Percentiles rank a stretch among this genome's conserved stretches.
These are phyloP conservation scores for Xylaria scruposa DNA, from an alignment of 495 filamentous ascomycete species.

Conservation along the genomic window DNA sequence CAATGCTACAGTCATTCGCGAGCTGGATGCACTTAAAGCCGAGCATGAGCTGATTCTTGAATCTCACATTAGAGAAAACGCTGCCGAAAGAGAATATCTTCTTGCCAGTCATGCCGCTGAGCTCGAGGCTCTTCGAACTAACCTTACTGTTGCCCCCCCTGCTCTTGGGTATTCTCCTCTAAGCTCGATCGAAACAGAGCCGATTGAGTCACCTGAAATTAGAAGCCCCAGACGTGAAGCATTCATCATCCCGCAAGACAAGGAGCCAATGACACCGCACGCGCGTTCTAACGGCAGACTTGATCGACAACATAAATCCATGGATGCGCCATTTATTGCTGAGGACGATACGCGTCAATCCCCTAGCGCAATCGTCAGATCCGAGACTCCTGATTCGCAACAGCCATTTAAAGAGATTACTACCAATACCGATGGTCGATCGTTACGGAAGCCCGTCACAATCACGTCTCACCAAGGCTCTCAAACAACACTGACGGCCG, in stretches of 20 bases:
- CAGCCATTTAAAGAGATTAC: slow-evolving; percentile 52
- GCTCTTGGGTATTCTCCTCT: slow-evolving; percentile 57
- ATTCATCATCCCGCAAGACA: slow-evolving; percentile 54
- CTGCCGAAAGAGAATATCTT: slow-evolving; percentile 34
- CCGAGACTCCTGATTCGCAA: slow-evolving; percentile 49
- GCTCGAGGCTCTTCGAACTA: slow-evolving; percentile 36
- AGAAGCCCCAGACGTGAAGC: slow-evolving; percentile 56
- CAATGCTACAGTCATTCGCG: slow-evolving; percentile 25
- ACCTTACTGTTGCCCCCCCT: slow-evolving; percentile 27
- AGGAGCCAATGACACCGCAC: slow-evolving; percentile 33
- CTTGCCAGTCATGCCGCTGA: slow-evolving; percentile 33
- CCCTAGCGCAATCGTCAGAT: slow-evolving; percentile 42
- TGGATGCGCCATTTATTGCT: slow-evolving; percentile 51
- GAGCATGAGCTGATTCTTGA: slow-evolving; percentile 31
- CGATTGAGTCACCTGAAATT: slow-evolving; percentile 45
- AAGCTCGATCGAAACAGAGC: slow-evolving; percentile 57
- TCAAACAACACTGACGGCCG: slow-evolving; percentile 76
- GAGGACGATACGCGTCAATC: slow-evolving; percentile 64
- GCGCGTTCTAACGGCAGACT: slow-evolving; percentile 44
- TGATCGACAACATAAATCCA: slow-evolving; percentile 50
- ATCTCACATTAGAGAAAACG: slow-evolving; percentile 24
- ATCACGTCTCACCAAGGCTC: slow-evolving; percentile 68
- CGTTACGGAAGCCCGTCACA: slow-evolving; percentile 42
- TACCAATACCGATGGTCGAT: slow-evolving; percentile 44
- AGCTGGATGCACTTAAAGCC: slow-evolving; percentile 32